Conservation (phyloP, 768 basidiomycete species). For the Tephrocybe rancida region DNA sequence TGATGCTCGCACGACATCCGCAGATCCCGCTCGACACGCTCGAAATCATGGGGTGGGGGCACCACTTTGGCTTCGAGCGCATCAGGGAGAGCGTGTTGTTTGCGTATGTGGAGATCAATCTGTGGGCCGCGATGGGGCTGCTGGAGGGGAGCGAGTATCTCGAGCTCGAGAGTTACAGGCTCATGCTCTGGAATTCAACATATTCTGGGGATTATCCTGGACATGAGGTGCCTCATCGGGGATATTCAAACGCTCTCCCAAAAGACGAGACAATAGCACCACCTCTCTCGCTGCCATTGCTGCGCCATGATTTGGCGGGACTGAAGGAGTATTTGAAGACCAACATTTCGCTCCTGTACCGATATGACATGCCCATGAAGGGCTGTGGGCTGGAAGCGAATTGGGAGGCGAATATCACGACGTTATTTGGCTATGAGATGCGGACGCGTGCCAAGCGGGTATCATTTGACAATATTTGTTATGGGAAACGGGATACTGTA, state of each 20-base stretch:
- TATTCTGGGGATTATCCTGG: constrained; percentile 29
- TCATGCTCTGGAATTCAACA: constrained; percentile 17
- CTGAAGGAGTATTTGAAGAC: constrained; percentile 37
- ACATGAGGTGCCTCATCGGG: constrained; percentile 31
- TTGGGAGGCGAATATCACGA: no score
- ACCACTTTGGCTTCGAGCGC: constrained; percentile 38
- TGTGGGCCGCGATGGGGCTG: constrained; percentile 28
- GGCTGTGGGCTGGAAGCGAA: no score
- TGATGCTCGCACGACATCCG: constrained; percentile 1
- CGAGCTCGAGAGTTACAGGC: constrained; percentile 18
- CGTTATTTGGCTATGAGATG: no score
- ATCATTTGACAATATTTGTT: no score
- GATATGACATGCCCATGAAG: constrained; percentile 38
- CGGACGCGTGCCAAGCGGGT: no score
- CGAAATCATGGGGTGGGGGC: constrained; percentile 31
- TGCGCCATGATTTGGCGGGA: constrained; percentile 21
- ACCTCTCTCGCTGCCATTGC: constrained; percentile 11
- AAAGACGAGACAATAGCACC: not conserved
- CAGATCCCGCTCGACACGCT: no score
- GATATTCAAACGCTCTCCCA: constrained; percentile 23
- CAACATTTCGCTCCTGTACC: constrained; percentile 37
- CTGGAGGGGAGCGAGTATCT: no score
- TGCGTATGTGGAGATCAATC: no score
- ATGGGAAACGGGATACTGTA: no score
- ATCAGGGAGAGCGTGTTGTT: no score